Base-by-base conservation (phyloP, 1,284 basidiomycete genomes). In the Hemileia vastatrix region DNA sequence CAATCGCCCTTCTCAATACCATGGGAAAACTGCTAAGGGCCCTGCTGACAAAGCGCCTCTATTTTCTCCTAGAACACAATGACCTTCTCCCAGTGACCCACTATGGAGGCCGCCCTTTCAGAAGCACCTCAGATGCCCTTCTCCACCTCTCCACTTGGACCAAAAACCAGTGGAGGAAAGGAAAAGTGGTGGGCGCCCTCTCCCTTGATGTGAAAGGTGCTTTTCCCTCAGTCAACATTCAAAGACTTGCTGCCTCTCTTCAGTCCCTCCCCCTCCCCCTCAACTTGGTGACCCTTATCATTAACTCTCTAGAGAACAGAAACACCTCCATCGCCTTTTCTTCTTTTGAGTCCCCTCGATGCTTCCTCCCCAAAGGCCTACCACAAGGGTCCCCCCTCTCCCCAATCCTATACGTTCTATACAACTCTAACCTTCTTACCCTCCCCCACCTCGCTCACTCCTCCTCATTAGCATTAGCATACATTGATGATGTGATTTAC, bases 351-450 rank as follows among this genome's bases (percentile, higher is more conserved):
- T 58, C 57, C 6, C 21, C 24, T 19, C n/a, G 32, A 33, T 58
- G 50, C 48, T 15, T n/a, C 31, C 31, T 57, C 13, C 23, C 21
- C 5, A 21, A 58, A 47, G 56, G 56, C 6, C 31, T 58, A 5
- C 56, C 56, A 18, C 44, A 58, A 50, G 44, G 56, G 3, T 58
- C 47, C 57, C n/a, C 47, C 13, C 45, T 50, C 19, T 50, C 33
- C 21, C 31, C 33, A 8, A 31, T 45, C 24, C 48, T 58, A 9
- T 58, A 58, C 48, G 21, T 51, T n/a, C n/a, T 58, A n/a, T 51
- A 58, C 21, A 58, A 58, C 48, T 50, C 45, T 19, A 23, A n/a
- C 13, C 32, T 58, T 3, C 32, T 58, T n/a, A 4, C 43, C 36
- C 33, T n/a, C 36, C 19, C 11, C 15, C 8, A 19, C 9, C 6